Base-by-base conservation (phyloP, 2,329 filamentous ascomycete species). In the Cytospora piceicola region DNA sequence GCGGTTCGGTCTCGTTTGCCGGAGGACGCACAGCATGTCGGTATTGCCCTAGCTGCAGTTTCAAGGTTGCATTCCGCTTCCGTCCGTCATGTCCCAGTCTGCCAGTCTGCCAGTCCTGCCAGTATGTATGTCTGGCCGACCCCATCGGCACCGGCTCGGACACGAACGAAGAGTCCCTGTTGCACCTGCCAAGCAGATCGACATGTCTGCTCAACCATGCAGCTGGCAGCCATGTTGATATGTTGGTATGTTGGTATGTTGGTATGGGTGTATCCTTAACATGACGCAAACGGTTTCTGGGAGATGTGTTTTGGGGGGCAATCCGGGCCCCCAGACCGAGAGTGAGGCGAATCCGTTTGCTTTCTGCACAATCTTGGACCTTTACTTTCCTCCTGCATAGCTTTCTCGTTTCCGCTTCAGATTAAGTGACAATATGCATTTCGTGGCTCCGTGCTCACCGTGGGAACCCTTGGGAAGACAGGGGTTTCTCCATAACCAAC, bases 11-110 rank as follows among this genome's bases (percentile, higher is more conserved):
- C 36, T 63, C 60, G 60, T 46, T 63, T 63, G 53, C 53, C 53
- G 15, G 29, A 42, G 53, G 39, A 42, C 8, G 17, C 39, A 42
- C 39, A 20, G 39, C 39, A 42, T 17, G 17, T 42, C 11, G 39
- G 39, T 39, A 42, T 42, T 42, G 39, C 39, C 20, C 17, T n/a
- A 42, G 17, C 60, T 62, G 60, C 60, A 62, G 27, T 11, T 24
- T 49, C 52, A 42, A 62, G 49, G 60, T 62, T 62, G 36, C 52
- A 56, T 56, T 49, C 60, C 60, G 60, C 53, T 49, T 62, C 60
- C 60, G 36, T 62, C 60, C 60, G 36, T 62, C 34, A 52, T 42
- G 58, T 15, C 34, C 42, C 42, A 6, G 42, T 34, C 57, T 24
- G 30, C 59, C 34, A 22, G 22, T 30, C 4, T 46, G 39, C 61